Evolutionary conservation across 108 stramenopile species (phyloP).

Genomic region (Skeletonema costatum): DNA sequence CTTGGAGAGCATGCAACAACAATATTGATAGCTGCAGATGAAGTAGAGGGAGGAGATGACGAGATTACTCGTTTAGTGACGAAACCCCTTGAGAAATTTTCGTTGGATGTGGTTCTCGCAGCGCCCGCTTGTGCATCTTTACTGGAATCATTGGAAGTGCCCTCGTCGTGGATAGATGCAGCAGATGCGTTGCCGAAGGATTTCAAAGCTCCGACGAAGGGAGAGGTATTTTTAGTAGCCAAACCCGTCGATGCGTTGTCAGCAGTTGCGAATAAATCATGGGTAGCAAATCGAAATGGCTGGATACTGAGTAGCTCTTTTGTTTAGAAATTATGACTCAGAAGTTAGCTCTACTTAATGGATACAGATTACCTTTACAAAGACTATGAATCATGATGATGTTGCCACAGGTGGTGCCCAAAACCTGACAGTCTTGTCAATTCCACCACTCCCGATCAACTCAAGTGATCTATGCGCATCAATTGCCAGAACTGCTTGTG

Average conservation of each 20-base stretch:
- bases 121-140: slow-evolving; percentile 66
- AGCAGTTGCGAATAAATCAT: slow-evolving; percentile 50
- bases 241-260: slow-evolving; percentile 31
- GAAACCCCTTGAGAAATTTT: slow-evolving; percentile 49
- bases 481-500: slow-evolving; percentile 79
- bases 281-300: slow-evolving; percentile 50
- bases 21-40: slow-evolving; percentile 26
- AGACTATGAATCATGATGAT: neutral
- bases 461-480: slow-evolving; percentile 76
- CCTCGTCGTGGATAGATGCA: slow-evolving; percentile 50
- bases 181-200: neutral
- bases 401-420: slow-evolving; percentile 58
- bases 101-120: slow-evolving; percentile 69
- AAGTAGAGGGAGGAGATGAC: slow-evolving; percentile 21
- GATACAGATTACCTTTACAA: neutral
- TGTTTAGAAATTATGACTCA: neutral
- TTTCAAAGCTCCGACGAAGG: slow-evolving; percentile 10
- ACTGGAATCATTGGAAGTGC: slow-evolving; percentile 36
- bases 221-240: slow-evolving; percentile 31
- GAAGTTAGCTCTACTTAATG: neutral
- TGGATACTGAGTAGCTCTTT: slow-evolving; percentile 44
- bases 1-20: slow-evolving; percentile 44
- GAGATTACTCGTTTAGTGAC: slow-evolving; percentile 14
- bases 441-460: slow-evolving; percentile 82
- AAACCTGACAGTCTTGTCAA: slow-evolving; percentile 81